Base-by-base conservation (phyloP, 2,329 filamentous ascomycete genomes). In the Aspergillus japonicus region DNA sequence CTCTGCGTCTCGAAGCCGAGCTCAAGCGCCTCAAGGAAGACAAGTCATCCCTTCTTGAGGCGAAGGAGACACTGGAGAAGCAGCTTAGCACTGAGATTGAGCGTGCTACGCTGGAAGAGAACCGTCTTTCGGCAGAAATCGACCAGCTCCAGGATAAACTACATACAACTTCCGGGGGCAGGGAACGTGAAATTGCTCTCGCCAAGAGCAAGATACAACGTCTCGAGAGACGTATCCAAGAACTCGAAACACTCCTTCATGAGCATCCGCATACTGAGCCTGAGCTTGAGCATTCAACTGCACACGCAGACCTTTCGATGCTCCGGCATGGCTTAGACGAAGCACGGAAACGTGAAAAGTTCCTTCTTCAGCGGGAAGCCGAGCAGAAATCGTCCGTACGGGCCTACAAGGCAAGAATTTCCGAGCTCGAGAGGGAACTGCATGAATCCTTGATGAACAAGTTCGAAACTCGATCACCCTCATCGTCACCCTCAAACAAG, bases 51-150 rank as follows among this genome's bases (percentile, higher is more conserved):
- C 75, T 90, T 42, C 61, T 78, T 12, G 82, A 86, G 59, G 82
- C 87, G 61, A 85, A 85, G 33, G 78, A 83, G 47, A 77, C 81
- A 1, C 75, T 89, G 3, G 88, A 91, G 69, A 81, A 80, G 63
- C 84, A 88, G 31, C 80, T 91, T 2, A 84, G 89, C 57, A 79
- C 83, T 12, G 88, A 91, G 70, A 83, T 89, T 56, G 85, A 87
- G 64, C 84, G 86, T 71, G 87, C 87, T 3, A 83, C 83, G 2
- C 78, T 80, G n/a, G 88, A 90, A 69, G 88, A 91, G 66, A 83
- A 85, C 61, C 85, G 86, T 12, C 80, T 83, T 2, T 78, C 76
- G 69, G 63, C 80, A 73, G 75, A 83, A 70, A 67, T 83, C 65
- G 66, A 80, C 71, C 66, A 79, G 71, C 57, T 87, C 75, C 73